Evolutionary conservation across 1,284 basidiomycete species (phyloP).

Genomic region (Cystobasidium pallidum): DNA sequence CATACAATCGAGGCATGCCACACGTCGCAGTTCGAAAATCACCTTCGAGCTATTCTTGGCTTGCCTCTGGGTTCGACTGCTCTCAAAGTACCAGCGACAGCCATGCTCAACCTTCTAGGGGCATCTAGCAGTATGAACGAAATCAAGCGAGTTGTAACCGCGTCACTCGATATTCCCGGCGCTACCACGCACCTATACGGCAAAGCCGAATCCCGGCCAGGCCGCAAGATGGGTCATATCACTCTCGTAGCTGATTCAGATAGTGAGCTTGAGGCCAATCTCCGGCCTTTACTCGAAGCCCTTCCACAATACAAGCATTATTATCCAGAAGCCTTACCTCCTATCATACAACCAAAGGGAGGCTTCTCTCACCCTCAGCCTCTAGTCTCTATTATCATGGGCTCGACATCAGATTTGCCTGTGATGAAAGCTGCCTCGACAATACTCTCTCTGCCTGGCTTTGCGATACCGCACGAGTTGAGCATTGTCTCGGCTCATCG

Average conservation of each 20-base stretch:
- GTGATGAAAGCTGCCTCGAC: constrained; percentile 87
- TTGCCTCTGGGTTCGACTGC: constrained; percentile 87
- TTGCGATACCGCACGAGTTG: constrained; percentile 86
- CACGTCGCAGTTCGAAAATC: constrained; percentile 97
- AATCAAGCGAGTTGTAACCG: constrained; percentile 62
- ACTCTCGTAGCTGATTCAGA: constrained; percentile 85
- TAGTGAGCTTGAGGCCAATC: constrained; percentile 69
- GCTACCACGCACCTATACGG: constrained; percentile 89
- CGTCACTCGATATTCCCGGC: constrained; percentile 71
- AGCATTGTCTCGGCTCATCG: constrained; percentile 96
- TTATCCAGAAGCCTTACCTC: constrained; percentile 62
- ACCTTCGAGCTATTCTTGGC: constrained; percentile 91
- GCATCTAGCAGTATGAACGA: constrained; percentile 67
- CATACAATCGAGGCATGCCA: constrained; percentile 99
- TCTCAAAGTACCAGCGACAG: constrained; percentile 82
- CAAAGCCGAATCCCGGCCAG: constrained; percentile 83
- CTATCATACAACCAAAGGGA: constrained; percentile 56
- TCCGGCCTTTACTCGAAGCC: constrained; percentile 68
- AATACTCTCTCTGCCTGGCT: constrained; percentile 70
- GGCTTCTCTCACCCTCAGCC: constrained; percentile 67
- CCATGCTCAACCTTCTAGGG: constrained; percentile 95
- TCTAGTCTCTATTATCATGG: constrained; percentile 95
- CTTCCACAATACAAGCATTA: constrained; percentile 58
- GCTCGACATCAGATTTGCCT: constrained; percentile 95
- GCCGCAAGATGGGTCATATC: constrained; percentile 97